Evolutionary conservation across 345 rosid species (phyloP), one percentile per base, ranked within the genome.

Genomic region (Sisymbrium altissimum): DNA sequence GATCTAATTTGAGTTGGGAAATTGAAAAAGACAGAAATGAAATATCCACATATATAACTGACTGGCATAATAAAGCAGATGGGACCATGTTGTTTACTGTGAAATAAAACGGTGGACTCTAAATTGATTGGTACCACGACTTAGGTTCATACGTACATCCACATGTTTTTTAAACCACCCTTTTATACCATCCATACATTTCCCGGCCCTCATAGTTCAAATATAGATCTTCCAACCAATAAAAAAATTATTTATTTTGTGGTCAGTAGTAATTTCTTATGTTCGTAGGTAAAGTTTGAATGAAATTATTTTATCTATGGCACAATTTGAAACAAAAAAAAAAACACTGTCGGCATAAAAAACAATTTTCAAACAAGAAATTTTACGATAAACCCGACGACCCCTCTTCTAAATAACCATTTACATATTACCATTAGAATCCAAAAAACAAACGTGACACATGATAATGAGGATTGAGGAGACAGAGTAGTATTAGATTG

Each of bases 121-220:
- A 18, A 48, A 60, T 17, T 12, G 32, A 48, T 60, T 10, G 59
- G 40, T 17, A 60, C 75, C 74, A 70, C 59, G 29, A 46, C 67
- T 18, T 32, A 6, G 23, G 14, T 53, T 38, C 38, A 14, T 53
- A 44, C 67, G 5, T 23, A 6, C 71, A n/a, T 73, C 77, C 77
- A 73, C 77, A 73, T 11, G 57, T 64, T 73, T 40, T 9, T 3
- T 3, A 40, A 6, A 30, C 8, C 46, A 8, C 39, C n/a, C 32
- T 27, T 55, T 55, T 11, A 1, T 11, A 12, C 4, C 71, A 45
- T 73, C 77, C 77, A 73, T 54, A 32, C 59, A 9, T 54, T 54
- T 54, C 19, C 59, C 38, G 57, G 33, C 57, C 12, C 38, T 54
- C 19, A 54, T 54, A 40, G 3, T 62, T 60, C 30, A 48, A 17